phyloP scores from a whole-genome alignment of 768 basidiomycete genomes.

The Amanita pallidorosea region DNA sequence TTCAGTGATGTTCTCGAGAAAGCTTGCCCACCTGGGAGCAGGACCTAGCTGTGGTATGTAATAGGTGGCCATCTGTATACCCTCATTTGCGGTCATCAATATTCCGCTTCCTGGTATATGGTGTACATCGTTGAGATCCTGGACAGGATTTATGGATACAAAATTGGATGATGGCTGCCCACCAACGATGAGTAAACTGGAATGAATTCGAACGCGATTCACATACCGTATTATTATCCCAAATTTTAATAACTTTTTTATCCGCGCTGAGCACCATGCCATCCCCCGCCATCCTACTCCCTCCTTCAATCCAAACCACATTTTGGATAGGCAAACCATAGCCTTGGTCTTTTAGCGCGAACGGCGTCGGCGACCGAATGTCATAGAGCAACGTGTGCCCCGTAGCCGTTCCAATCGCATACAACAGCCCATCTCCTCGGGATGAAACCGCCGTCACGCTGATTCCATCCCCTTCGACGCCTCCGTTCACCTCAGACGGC shows the following conservation, averaged over 20 bases:
- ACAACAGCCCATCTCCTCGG: slow-evolving; percentile 79
- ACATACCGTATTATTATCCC: slow-evolving; percentile 79
- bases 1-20: slow-evolving; percentile 97
- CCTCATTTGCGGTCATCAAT: slow-evolving; percentile 88
- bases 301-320: slow-evolving; percentile 85
- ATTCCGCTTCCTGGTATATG: slow-evolving; percentile 85
- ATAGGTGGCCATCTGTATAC: slow-evolving; percentile 91
- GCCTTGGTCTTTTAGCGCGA: slow-evolving; percentile 91
- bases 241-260: slow-evolving; percentile 95
- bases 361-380: slow-evolving; percentile 73
- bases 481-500: slow-evolving; percentile 15
- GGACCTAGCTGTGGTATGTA: slow-evolving; percentile 95
- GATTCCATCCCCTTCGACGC: slow-evolving; percentile 19
- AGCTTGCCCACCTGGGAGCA: slow-evolving; percentile 93
- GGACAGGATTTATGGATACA: slow-evolving; percentile 83
- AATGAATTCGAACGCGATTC: background rate
- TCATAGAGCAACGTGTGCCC: slow-evolving; percentile 95
- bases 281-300: slow-evolving; percentile 73
- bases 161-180: slow-evolving; percentile 75
- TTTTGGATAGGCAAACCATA: slow-evolving; percentile 86
- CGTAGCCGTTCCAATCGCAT: slow-evolving; percentile 91
- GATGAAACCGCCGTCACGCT: slow-evolving; percentile 82
- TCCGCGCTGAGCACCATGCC: slow-evolving; percentile 89
- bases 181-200: slow-evolving; percentile 7
- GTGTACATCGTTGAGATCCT: slow-evolving; percentile 84